Conservation (phyloP, 805 yeast species). For the Pichia heedii region DNA sequence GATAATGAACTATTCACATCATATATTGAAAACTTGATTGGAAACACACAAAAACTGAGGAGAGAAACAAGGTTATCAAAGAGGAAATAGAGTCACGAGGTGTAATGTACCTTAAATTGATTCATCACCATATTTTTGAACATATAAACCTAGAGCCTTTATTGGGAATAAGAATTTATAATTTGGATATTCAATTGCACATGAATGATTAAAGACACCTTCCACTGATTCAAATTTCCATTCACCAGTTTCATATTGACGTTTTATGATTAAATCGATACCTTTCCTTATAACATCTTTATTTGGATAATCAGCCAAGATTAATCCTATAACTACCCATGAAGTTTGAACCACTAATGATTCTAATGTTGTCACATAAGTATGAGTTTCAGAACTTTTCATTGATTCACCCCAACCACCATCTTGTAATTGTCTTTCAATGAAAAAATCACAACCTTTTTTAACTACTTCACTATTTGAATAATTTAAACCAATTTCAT, state of each 20-base stretch:
- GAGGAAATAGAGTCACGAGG: background rate
- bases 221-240: slow-evolving; percentile 81
- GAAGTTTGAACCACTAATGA: slow-evolving; percentile 84
- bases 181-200: slow-evolving; percentile 91
- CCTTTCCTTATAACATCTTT: slow-evolving; percentile 53
- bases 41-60: slow-evolving; percentile 76
- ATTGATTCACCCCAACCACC: slow-evolving; percentile 99
- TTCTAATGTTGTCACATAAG: slow-evolving; percentile 51
- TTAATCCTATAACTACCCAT: slow-evolving; percentile 80
- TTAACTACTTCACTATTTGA: slow-evolving; percentile 50
- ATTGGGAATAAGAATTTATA: slow-evolving; percentile 84
- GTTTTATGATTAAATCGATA: slow-evolving; percentile 46
- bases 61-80: slow-evolving; percentile 25
- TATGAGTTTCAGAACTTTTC: slow-evolving; percentile 75
- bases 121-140: slow-evolving; percentile 19
- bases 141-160: slow-evolving; percentile 79
- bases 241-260: slow-evolving; percentile 72
- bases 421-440: slow-evolving; percentile 64
- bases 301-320: slow-evolving; percentile 77
- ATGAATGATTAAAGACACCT: slow-evolving; percentile 92
- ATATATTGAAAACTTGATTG: slow-evolving; percentile 84
- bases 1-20: slow-evolving; percentile 76
- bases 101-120: background rate
- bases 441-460: slow-evolving; percentile 80
- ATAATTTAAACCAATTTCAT: slow-evolving; percentile 58